phyloP scores from a whole-genome alignment of 352 stramenopile species.

The Pythium phragmitis region DNA sequence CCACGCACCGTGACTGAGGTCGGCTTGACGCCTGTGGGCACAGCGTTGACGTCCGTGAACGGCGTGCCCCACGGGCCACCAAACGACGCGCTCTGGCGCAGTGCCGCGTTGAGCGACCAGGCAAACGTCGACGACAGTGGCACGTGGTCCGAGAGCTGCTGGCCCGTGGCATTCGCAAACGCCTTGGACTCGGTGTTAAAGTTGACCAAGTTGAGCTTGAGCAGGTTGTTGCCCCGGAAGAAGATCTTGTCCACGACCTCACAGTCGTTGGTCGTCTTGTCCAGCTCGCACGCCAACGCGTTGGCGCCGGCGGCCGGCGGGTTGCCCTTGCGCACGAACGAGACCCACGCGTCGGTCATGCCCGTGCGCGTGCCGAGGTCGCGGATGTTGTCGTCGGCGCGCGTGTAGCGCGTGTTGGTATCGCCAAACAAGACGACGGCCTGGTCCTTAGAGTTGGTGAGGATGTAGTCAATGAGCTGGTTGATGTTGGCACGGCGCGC shows the following conservation, averaged over 20 bases:
- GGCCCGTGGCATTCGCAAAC: slow-evolving; percentile 37
- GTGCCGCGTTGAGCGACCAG: slow-evolving; percentile 33
- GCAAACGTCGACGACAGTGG: slow-evolving; percentile 44
- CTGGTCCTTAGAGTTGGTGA: slow-evolving; percentile 41
- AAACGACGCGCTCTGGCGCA: slow-evolving; percentile 36
- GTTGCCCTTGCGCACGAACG: slow-evolving; percentile 37
- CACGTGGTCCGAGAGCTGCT: slow-evolving; percentile 46
- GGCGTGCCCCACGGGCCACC: slow-evolving; percentile 39
- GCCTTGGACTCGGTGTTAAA: slow-evolving; percentile 44
- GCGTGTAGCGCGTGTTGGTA: slow-evolving; percentile 57
- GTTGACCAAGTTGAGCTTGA: slow-evolving; percentile 36
- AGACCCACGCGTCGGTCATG: slow-evolving; percentile 49
- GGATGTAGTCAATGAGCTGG: slow-evolving; percentile 45
- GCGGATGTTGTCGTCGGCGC: slow-evolving; percentile 37
- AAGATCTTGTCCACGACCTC: slow-evolving; percentile 67
- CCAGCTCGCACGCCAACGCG: slow-evolving; percentile 38
- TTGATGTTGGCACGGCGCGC: slow-evolving; percentile 43
- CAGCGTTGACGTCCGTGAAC: slow-evolving; percentile 37
- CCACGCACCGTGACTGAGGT: slow-evolving; percentile 39
- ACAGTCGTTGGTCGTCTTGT: slow-evolving; percentile 39
- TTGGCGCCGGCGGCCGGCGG: slow-evolving; percentile 33
- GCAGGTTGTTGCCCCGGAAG: slow-evolving; percentile 39
- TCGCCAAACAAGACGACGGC: slow-evolving; percentile 56
- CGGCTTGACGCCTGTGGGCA: slow-evolving; percentile 28
- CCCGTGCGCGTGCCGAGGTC: slow-evolving; percentile 29